Base-by-base conservation (phyloP, 1,284 basidiomycete genomes). In the Anthracocystis setariae region DNA sequence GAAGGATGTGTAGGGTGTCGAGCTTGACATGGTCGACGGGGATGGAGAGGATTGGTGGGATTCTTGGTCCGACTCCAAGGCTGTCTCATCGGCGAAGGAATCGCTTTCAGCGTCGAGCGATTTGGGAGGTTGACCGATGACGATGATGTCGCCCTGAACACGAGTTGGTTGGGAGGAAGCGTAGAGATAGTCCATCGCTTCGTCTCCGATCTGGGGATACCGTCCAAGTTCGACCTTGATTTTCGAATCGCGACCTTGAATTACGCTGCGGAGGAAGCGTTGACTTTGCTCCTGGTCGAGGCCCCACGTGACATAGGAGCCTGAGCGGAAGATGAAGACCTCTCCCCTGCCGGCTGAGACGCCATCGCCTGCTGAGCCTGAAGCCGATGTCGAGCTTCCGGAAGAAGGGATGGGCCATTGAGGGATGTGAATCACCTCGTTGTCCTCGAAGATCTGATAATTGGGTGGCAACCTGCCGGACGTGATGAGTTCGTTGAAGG, bases 281-380 rank as follows among this genome's bases (percentile, higher is more conserved):
- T 40, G 50, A 15, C 67, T 71, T 45, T 76, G 72, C 47, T 79
- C 78, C 38, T 70, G 46, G 24, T 72, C 60, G 53, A 82, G 42
- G 8, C 79, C 79, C 80, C 80, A 82, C 0, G 80, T 81, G 15
- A 81, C 77, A 45, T 78, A 82, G 39, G 73, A 69, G 25, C 80
- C 80, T 0, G 75, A 76, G 1, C 77, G 66, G 46, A 82, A 81
- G 23, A 82, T 68, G 46, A 82, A 80, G 25, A 76, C 76, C 32
- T 81, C 78, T 10, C 80, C 79, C 15, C 58, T 52, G 3, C 57
- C 58, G 18, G 42, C 15, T 3, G 49, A 24, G 5, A 35, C 25
- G 9, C 21, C 23, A 1, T 47, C 27, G 5, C 40, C 20, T 2
- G 25, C 27, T 7, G 42, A 15, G 23, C n/a, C 3, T 25, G 35